Conservation (phyloP, 768 basidiomycete species). For the Phlegmacium glaucopus region DNA sequence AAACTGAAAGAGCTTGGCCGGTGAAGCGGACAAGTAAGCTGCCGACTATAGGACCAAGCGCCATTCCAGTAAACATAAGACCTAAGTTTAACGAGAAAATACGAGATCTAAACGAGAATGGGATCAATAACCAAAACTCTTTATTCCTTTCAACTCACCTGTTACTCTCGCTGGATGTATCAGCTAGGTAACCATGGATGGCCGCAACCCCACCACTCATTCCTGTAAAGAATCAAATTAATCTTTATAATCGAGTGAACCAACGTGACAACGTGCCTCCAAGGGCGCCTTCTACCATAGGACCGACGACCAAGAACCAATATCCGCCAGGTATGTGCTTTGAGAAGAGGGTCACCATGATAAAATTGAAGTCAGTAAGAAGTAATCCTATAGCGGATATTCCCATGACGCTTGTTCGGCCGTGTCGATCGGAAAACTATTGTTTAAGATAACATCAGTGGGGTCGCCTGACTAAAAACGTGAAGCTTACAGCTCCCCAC, state of each 20-base stretch:
- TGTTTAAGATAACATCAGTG: slow-evolving; percentile 6
- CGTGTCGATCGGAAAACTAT: slow-evolving; percentile 75
- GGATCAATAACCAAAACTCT: not conserved
- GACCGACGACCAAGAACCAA: slow-evolving; percentile 69
- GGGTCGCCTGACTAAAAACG: not conserved
- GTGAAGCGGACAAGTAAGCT: slow-evolving; percentile 59
- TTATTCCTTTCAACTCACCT: slow-evolving; percentile 35
- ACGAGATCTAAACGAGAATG: slow-evolving; percentile 44
- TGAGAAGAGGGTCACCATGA: slow-evolving; percentile 60
- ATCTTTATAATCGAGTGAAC: not conserved
- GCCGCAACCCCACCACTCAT: slow-evolving; percentile 46
- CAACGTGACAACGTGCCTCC: slow-evolving; percentile 50
- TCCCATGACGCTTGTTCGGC: slow-evolving; percentile 63
- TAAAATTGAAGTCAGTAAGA: slow-evolving; percentile 59
- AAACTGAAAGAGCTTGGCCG: slow-evolving; percentile 55
- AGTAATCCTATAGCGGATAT: slow-evolving; percentile 61
- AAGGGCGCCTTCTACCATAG: slow-evolving; percentile 62
- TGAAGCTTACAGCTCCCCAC: slow-evolving; percentile 73
- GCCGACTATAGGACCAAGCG: slow-evolving; percentile 73
- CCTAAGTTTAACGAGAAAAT: slow-evolving; percentile 66
- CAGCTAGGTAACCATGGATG: slow-evolving; percentile 65
- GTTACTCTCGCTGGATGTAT: slow-evolving; percentile 51
- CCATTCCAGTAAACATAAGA: slow-evolving; percentile 69
- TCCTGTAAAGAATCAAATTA: slow-evolving; percentile 35
- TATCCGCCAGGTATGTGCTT: slow-evolving; percentile 74